Evolutionary conservation across 306 rosid genomes (phyloP).

Genomic region (Rosa lucieae): DNA sequence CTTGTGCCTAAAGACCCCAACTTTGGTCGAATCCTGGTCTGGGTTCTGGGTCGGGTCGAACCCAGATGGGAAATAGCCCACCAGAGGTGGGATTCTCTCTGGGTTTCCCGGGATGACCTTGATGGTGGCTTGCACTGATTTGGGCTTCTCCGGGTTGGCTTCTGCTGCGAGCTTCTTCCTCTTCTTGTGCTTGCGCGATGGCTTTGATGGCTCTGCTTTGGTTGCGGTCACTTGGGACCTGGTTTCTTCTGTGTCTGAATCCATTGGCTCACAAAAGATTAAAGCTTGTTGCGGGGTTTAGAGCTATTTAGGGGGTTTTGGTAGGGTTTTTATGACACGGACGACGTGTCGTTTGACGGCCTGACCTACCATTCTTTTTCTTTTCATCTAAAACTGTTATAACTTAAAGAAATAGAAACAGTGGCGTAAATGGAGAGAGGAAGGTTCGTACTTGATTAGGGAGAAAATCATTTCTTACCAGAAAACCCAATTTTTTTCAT

Average conservation of each 20-base stretch:
- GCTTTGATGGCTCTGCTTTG: slow-evolving; percentile 9
- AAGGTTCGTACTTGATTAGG: slow-evolving; percentile 3
- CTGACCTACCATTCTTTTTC: no score
- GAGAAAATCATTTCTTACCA: neutral
- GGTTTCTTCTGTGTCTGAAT: slow-evolving; percentile 42
- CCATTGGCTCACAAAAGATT: slow-evolving; percentile 32
- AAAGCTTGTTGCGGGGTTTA: no score
- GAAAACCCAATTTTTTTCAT: slow-evolving; percentile 3
- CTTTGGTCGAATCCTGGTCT: slow-evolving; percentile 18
- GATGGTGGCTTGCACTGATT: slow-evolving; percentile 43
- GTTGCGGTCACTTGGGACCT: slow-evolving; percentile 14
- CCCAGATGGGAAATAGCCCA: slow-evolving; percentile 85
- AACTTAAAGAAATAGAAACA: neutral
- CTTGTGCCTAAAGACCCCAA: slow-evolving; percentile 48
- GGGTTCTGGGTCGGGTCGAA: slow-evolving; percentile 45
- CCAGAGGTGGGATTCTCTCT: slow-evolving; percentile 48
- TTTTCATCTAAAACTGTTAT: neutral
- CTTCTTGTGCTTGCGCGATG: slow-evolving; percentile 36
- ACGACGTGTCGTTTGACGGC: neutral
- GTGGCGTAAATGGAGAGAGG: slow-evolving; percentile 1
- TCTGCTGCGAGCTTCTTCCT: slow-evolving; percentile 31
- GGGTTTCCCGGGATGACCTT: slow-evolving; percentile 44
- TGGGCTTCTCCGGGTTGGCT: neutral
- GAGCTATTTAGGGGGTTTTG: no score
- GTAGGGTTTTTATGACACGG: no score